Base-by-base conservation (phyloP, 2,329 filamentous ascomycete species). In the Cytospora mali region DNA sequence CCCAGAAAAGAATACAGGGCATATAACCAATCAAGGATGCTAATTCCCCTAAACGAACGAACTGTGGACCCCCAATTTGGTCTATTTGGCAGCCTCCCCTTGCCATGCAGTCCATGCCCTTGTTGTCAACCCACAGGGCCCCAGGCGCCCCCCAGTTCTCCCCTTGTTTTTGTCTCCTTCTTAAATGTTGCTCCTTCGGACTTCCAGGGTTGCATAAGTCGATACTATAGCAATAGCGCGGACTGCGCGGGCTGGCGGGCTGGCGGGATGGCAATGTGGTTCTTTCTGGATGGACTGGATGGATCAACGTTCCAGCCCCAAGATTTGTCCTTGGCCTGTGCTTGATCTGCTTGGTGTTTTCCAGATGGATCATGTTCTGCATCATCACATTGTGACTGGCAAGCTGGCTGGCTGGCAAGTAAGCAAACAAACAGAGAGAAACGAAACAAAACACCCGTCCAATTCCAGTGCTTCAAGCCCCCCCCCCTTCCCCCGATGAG, bases 11-110 rank as follows among this genome's bases (percentile, higher is more conserved):
- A 46, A 28, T 28, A 31, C 52, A 35, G 48, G 42, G 42, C n/a
- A 46, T 1, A 46, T 7, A n/a, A 5, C 64, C 64, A 65, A 63
- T 65, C 61, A 65, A 21, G 21, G 53, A 28, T 31, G n/a, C 48
- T 68, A 16, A 16, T 57, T 16, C 54, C 54, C n/a, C 10, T 54
- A 56, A 53, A 73, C 70, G 68, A 69, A 66, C 23, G 68, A 71
- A 27, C 65, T 62, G 67, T 69, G 67, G 66, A 68, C 27, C 55
- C 42, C 49, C 63, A 62, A 65, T 63, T 63, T 63, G 46, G 33
- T n/a, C 27, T n/a, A 25, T 39, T 55, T 46, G n/a, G 21, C 42
- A 46, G 42, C 42, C 42, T 46, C 42, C 42, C 42, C 42, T 23
- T 46, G 42, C n/a, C 10, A 23, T 23, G 42, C n/a, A 10, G 2